Evolutionary conservation across 106 monocot genomes (phyloP).

Genomic region (Allium fistulosum): DNA sequence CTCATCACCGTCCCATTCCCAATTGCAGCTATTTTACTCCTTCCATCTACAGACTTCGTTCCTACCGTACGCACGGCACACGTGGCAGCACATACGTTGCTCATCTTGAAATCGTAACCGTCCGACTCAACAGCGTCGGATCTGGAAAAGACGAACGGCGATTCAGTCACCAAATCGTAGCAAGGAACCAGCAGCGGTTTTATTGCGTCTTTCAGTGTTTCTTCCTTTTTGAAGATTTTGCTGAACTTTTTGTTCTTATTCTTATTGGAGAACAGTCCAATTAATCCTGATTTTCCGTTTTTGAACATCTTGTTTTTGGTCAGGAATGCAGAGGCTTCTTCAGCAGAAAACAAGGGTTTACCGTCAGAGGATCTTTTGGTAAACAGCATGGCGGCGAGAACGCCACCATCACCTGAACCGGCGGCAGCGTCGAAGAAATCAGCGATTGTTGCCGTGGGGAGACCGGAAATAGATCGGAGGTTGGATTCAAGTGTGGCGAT

Average conservation of each 20-base stretch:
- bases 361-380: conserved; percentile 28
- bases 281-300: conserved; percentile 3
- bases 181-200: conserved; percentile 54
- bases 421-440: conserved; percentile 86
- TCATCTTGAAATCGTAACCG: conserved; percentile 43
- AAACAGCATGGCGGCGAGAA: conserved; percentile 62
- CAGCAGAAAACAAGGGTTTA: conserved; percentile 18
- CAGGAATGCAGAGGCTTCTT: conserved; percentile 35
- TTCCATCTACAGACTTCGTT: conserved; percentile 24
- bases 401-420: conserved; percentile 58
- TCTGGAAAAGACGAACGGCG: conserved; percentile 58
- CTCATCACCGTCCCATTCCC: conserved; percentile 40
- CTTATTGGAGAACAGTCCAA: not conserved
- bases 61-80: conserved; percentile 12
- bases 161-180: conserved; percentile 47
- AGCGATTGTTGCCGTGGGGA: conserved; percentile 33
- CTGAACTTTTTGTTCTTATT: conserved; percentile 4
- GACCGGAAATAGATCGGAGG: conserved; percentile 28
- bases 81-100: conserved; percentile 51
- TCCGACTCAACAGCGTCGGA: conserved; percentile 52
- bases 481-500: conserved; percentile 46
- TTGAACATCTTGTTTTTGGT: conserved; percentile 1
- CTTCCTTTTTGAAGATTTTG: conserved; percentile 19
- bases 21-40: conserved; percentile 16
- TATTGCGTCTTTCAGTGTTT: conserved; percentile 47